phyloP scores from a whole-genome alignment of 805 yeast species.

The Zygoascus ofunaensis region DNA sequence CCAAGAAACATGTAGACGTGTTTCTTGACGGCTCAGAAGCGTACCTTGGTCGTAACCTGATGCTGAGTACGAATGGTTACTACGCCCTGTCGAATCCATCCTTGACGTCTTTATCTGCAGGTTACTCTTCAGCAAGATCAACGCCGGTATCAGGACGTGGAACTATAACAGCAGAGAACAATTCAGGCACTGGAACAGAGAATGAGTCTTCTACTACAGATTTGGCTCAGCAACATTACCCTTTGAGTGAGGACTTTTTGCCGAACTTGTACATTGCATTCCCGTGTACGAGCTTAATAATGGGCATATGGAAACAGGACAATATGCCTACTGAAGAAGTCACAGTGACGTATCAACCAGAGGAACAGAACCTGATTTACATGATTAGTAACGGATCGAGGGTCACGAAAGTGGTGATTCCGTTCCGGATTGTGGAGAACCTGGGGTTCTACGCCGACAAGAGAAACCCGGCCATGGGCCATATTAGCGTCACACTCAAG shows the following conservation, averaged over 20 bases:
- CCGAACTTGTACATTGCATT: slow-evolving; percentile 1
- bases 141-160: background rate
- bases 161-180: too few species aligned
- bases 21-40: background rate
- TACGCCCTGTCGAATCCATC: background rate
- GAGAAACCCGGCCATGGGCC: slow-evolving; percentile 8
- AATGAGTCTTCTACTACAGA: too few species aligned
- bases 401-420: slow-evolving; percentile 10
- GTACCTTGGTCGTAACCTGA: background rate
- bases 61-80: background rate
- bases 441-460: slow-evolving; percentile 6
- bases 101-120: background rate
- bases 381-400: slow-evolving; percentile 7
- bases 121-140: background rate
- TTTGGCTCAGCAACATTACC: too few species aligned
- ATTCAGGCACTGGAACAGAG: too few species aligned
- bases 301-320: slow-evolving; percentile 10
- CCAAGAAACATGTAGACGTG: slow-evolving; percentile 5
- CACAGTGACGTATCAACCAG: slow-evolving; percentile 12
- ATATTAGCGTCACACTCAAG: slow-evolving; percentile 9
- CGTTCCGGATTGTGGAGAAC: slow-evolving; percentile 8
- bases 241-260: too few species aligned
- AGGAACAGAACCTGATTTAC: slow-evolving; percentile 11
- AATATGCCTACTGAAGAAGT: slow-evolving; percentile 7
- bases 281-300: slow-evolving; percentile 6